Conservation (phyloP, 352 stramenopile genomes). For the Phytophthora gonapodyides region DNA sequence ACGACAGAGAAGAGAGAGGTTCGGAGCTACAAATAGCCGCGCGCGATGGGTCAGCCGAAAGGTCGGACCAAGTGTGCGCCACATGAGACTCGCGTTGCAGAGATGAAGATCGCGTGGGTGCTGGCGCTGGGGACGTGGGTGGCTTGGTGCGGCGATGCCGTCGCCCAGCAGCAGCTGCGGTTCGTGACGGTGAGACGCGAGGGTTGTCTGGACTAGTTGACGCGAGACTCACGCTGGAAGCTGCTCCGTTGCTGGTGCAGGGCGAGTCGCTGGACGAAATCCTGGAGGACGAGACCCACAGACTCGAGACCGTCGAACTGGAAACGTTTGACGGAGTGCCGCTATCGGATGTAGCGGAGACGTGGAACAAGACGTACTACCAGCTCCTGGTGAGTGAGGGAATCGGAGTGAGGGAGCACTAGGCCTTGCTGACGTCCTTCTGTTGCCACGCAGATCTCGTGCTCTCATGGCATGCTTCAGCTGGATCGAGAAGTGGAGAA, state of each 20-base stretch:
- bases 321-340: slow-evolving; percentile 15
- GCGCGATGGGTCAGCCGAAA: slow-evolving; percentile 5
- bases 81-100: slow-evolving; percentile 4
- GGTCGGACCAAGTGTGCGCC: slow-evolving; percentile 6
- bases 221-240: too few species aligned
- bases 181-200: slow-evolving; percentile 24
- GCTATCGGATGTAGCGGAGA: not conserved
- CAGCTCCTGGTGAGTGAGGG: slow-evolving; percentile 21
- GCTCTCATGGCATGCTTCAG: slow-evolving; percentile 27
- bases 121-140: slow-evolving; percentile 12
- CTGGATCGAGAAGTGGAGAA: slow-evolving; percentile 13
- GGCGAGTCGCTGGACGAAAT: slow-evolving; percentile 29
- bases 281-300: slow-evolving; percentile 19
- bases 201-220: too few species aligned
- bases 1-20: not conserved
- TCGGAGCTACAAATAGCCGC: slow-evolving; percentile 26
- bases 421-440: not conserved
- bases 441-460: slow-evolving; percentile 25
- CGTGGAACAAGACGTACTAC: slow-evolving; percentile 17
- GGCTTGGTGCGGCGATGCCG: slow-evolving; percentile 4
- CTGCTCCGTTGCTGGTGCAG: slow-evolving; percentile 12
- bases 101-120: slow-evolving; percentile 31
- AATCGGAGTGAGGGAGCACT: too few species aligned
- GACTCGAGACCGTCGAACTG: slow-evolving; percentile 11
- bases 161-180: slow-evolving; percentile 16